A percentile compares a stretch with the other conserved stretches of the same genome.
phyloP scores from a whole-genome alignment of 2,329 filamentous ascomycete genomes.

The Coleophoma eucalyptorum region DNA sequence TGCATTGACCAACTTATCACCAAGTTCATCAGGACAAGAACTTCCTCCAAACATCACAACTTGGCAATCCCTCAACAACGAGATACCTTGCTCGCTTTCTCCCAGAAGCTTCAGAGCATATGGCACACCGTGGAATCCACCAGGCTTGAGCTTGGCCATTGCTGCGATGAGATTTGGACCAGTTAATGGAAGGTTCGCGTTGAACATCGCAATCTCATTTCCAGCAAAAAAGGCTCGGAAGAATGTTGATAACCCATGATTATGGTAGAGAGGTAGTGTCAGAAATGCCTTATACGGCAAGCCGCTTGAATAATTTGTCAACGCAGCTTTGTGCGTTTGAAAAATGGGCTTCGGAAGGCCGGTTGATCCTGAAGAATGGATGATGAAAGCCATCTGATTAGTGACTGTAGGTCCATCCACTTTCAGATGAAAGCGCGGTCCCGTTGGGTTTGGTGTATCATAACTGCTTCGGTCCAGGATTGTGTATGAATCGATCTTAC shows the following conservation, averaged over 20 bases:
- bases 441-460: conserved; percentile 8
- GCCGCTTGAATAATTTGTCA: conserved; percentile 27
- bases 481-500: conserved; percentile 18
- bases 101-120: conserved; percentile 61
- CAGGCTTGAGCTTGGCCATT: conserved; percentile 37
- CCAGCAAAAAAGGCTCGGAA: conserved; percentile 47
- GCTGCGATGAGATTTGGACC: conserved; percentile 40
- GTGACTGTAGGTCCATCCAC: conserved; percentile 4
- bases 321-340: conserved; percentile 35
- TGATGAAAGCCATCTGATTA: neutral
- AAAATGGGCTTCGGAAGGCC: conserved; percentile 57
- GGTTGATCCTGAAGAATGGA: conserved; percentile 41
- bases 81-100: conserved; percentile 52
- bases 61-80: conserved; percentile 39
- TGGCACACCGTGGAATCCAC: conserved; percentile 58
- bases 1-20: conserved; percentile 44
- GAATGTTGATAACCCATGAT: conserved; percentile 51
- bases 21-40: conserved; percentile 55
- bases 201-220: conserved; percentile 49
- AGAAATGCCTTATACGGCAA: conserved; percentile 35
- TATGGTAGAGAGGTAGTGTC: conserved; percentile 56
- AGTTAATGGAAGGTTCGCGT: conserved; percentile 51
- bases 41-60: conserved; percentile 55
- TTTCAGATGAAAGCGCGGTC: conserved; percentile 7
- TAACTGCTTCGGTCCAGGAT: conserved; percentile 10